Evolutionary conservation across 202 grass and related monocot species (phyloP), one percentile per base, ranked within the genome.

Genomic region (Alloteropsis angusta): DNA sequence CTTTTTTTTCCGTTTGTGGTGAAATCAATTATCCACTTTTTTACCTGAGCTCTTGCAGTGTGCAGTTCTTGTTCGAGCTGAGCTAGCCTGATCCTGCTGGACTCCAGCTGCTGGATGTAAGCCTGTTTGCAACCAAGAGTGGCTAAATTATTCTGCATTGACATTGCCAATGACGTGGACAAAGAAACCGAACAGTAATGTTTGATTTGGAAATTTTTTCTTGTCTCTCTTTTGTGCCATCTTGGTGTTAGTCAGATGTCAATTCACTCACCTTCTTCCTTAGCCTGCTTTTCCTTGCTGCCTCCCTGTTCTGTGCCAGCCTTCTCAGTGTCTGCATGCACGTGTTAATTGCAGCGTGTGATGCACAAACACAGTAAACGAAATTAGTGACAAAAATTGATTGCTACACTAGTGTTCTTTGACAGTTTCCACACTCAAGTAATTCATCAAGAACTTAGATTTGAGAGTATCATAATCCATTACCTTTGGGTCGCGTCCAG

Each of bases 261-360:
- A 12, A 22, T 59, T 85, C 45, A 70, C 43, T 77, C 32, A 93
- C 93, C 93, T 97, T 97, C 90, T 93, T 97, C 71, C 93, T 91
- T 4, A 97, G 62, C 84, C 93, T 93, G 87, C 93, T 97, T 61
- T 97, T 97, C 81, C 88, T 97, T 38, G 93, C 93, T 22, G 93
- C 93, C 78, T 97, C 90, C 73, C 93, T 97, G 81, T 97, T 97
- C 81, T 97, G 93, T 49, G 93, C 93, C 50, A 97, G 84, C 83
- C 93, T 97, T 72, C 93, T 97, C 45, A 97, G 85, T 23, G 86
- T 91, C 93, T n/a, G n/a, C n/a, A n/a, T 97, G 85, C 58, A 67
- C 25, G 63, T 58, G 57, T 44, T 41, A 65, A 83, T 72, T 62
- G 62, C 61, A 41, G 17, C 36, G n/a, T n/a, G 9, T 48, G 55